Evolutionary conservation across 352 stramenopile genomes (phyloP), one percentile per base, ranked within the genome.

Genomic region (Phytophthora fragariaefolia): DNA sequence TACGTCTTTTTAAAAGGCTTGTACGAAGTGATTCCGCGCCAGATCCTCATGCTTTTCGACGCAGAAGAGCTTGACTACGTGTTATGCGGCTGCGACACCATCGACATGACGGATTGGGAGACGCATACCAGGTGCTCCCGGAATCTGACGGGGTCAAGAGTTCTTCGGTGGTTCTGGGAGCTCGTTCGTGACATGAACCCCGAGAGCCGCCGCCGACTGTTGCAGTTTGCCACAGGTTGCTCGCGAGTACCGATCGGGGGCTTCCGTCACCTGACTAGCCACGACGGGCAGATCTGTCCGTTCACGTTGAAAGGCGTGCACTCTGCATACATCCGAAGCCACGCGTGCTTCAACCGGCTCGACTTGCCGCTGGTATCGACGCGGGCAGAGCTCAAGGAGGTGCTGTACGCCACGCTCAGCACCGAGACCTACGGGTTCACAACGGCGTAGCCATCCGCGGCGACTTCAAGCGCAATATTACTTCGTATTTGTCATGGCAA

Each of bases 41-140:
- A 92, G 23, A 73, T 98, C 18, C 70, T 98, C 28, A 91, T 92
- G 30, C 83, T 98, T 8, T 98, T 99, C 69, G 96, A 99, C 69
- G 96, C 93, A 56, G 90, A 98, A 74, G 95, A 99, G 77, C 71
- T 99, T 4, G 95, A 98, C 67, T 82, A 98, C 34, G 61, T 98
- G 12, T 82, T 99, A 63, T 98, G 93, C 56, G 96, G 96, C 22
- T 76, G 97, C 40, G 92, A 97, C 17, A 80, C 85, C 48, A 98
- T 99, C 64, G 89, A 98, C 46, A 92, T 99, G 51, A 76, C 94
- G 20, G 96, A 99, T 74, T 99, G 96, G 96, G 89, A 94, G 71
- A 63, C 61, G 6, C 69, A 98, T 54, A 98, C 92, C 43, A 82
- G 71, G 27, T 73, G 68, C 20, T 80, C 74, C 3, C 73, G 64